Evolutionary conservation across 1,284 basidiomycete species (phyloP).

Genomic region (Malassezia pachydermatis): DNA sequence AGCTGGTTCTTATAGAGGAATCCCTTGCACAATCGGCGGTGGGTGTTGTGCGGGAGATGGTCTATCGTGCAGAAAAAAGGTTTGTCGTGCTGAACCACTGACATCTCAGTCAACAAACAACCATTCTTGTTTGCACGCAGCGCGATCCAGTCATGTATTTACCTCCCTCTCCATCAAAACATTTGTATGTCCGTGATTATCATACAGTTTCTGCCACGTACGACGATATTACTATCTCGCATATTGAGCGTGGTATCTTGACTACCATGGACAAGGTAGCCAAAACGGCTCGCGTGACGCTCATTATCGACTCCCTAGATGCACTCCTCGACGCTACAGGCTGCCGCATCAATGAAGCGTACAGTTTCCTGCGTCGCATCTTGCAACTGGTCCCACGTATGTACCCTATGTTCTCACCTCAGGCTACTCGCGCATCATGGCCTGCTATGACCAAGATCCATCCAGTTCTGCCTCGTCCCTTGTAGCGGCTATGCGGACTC

Average conservation of each 20-base stretch:
- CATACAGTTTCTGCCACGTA: constrained; percentile 1
- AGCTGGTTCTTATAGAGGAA: constrained; percentile 31
- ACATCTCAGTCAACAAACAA: not conserved
- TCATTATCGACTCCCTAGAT: constrained; percentile 34
- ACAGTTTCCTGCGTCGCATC: constrained; percentile 16
- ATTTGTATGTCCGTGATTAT: constrained; percentile 16
- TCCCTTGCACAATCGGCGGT: constrained; percentile 26
- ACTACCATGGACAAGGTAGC: not conserved
- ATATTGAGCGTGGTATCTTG: not conserved
- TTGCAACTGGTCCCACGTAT: constrained; percentile 3
- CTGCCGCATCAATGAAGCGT: constrained; percentile 11
- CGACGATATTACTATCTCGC: constrained; percentile 11
- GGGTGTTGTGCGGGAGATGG: constrained; percentile 23
- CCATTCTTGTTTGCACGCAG: constrained; percentile 19
- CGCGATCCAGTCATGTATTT: constrained; percentile 15
- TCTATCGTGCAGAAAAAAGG: too few relatives aligned
- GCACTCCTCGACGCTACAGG: constrained; percentile 19
- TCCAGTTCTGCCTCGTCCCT: constrained; percentile 14
- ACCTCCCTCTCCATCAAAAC: not conserved
- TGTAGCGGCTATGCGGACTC: constrained; percentile 21
- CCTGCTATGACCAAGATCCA: constrained; percentile 22
- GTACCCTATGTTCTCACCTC: too few relatives aligned
- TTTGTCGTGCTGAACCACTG: not conserved
- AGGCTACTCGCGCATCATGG: constrained; percentile 24
- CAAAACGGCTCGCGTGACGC: constrained; percentile 15